Base-by-base conservation (phyloP, 495 filamentous ascomycete species). In the Mycothermus thermophilus region DNA sequence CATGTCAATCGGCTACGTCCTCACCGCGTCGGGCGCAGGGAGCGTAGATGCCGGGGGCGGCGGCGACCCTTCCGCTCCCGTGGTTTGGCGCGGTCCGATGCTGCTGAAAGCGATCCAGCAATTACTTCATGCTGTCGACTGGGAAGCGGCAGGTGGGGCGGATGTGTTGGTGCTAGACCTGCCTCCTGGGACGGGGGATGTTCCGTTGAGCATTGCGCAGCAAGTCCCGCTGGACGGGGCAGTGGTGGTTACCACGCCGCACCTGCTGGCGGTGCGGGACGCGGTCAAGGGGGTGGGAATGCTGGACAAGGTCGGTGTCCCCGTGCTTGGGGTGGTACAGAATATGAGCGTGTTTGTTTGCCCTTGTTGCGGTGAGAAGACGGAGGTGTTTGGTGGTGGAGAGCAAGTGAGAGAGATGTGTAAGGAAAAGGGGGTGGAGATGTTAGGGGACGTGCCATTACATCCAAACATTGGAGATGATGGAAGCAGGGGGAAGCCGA, bases 1-100 rank as follows among this genome's bases (percentile, higher is more conserved):
- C 26, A 96, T 96, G 90, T 93, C 84, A 3, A 94, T 99, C 79
- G 92, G 92, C 30, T 96, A 94, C 47, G n/a, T n/a, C n/a, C 71
- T 96, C 8, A 72, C 92, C 10, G 72, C 73, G 38, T n/a, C n/a
- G n/a, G n/a, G n/a, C n/a, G n/a, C n/a, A n/a, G n/a, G n/a, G n/a
- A n/a, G n/a, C n/a, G n/a, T n/a, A n/a, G n/a, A n/a, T n/a, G n/a
- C n/a, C n/a, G n/a, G n/a, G n/a, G n/a, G n/a, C n/a, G n/a, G n/a
- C n/a, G n/a, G n/a, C n/a, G 77, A 81, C 47, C 69, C 75, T 23
- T 74, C 74, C 4, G 39, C 50, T 1, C 80, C 90, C 3, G 79
- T 99, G n/a, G 83, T 83, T 24, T 99, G 92, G 90, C 75, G 90
- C 22, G 90, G 90, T 1, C 68, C 93, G 13, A 96, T 99, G 86